Base-by-base conservation (phyloP, 2,329 filamentous ascomycete genomes). In the Colletotrichum musae region DNA sequence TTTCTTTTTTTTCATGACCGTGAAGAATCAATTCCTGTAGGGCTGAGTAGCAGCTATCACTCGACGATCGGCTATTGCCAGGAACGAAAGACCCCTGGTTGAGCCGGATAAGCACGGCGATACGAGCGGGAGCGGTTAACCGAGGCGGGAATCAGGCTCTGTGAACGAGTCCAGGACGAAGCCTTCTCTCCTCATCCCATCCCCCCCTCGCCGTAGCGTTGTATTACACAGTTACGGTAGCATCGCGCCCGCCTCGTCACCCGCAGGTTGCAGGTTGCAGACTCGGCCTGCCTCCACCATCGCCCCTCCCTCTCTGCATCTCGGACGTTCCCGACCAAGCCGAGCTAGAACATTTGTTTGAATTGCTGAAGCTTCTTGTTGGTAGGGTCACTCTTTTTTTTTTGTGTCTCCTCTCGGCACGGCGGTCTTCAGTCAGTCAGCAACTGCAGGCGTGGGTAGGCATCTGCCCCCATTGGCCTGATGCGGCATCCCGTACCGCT, bases 201-300 rank as follows among this genome's bases (percentile, higher is more conserved):
- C 3, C 28, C 32, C 32, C 32, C 32, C 32, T 36, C 32, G 10
- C 9, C 32, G 32, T 7, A 36, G 32, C 32, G 32, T 36, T 36
- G 32, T 36, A 36, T 36, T 36, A 36, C 32, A 36, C 32, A 7
- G 10, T 10, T 36, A 36, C 32, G 52, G 61, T 64, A 36, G 18
- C 52, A 58, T 67, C 51, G 50, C 64, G 28, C 32, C 51, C 58
- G n/a, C 15, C n/a, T 32, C 13, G 12, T 21, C 58, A 21, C 43
- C 58, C 32, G 41, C 41, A 43, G 41, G 41, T n/a, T 5, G 24
- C 43, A 36, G 15, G 50, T 50, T 32, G 26, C 36, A 36, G 64
- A 24, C 21, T 24, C 21, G 21, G 21, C 21, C 21, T 24, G 21
- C 21, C 45, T 21, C 57, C 18, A 16, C 53, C 10, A 45, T 24